Evolutionary conservation across 371 early-diverging fungal genomes (phyloP).

Genomic region (Mucor irregularis): DNA sequence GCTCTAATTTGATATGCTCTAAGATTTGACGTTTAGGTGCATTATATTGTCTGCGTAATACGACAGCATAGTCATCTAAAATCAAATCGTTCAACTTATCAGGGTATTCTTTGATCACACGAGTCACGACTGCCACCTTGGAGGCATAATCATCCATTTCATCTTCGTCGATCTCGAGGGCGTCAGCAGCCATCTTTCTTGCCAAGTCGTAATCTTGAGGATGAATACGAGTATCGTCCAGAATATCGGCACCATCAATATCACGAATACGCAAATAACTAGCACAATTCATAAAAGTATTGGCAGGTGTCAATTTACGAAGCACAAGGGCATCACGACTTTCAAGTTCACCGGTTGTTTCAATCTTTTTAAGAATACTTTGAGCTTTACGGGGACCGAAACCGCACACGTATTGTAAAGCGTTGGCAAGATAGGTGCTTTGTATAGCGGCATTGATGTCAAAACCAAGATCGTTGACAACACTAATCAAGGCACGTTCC

Average conservation of each 20-base stretch:
- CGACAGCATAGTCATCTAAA: conserved; percentile 89
- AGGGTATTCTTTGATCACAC: conserved; percentile 79
- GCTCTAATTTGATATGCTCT: conserved; percentile 84
- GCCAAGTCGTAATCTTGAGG: conserved; percentile 95
- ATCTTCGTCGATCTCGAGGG: conserved; percentile 90
- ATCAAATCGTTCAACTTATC: conserved; percentile 84
- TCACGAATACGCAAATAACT: conserved; percentile 84
- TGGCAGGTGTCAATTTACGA: conserved; percentile 65
- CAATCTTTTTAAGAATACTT: conserved; percentile 61
- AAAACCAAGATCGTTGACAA: conserved; percentile 84
- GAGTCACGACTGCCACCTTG: conserved; percentile 60
- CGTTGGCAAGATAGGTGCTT: conserved; percentile 68
- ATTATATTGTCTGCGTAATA: conserved; percentile 71
- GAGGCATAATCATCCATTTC: conserved; percentile 72
- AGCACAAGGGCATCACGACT: conserved; percentile 74
- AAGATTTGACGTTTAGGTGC: conserved; percentile 81
- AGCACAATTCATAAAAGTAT: conserved; percentile 92
- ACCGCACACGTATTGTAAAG: conserved; percentile 90
- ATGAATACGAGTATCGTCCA: conserved; percentile 96
- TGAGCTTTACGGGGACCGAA: conserved; percentile 95
- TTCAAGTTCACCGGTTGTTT: conserved; percentile 52
- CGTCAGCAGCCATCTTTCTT: conserved; percentile 97
- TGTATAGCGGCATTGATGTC: conserved; percentile 82
- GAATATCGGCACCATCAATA: conserved; percentile 63
- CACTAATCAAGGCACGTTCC: conserved; percentile 89